A percentile compares a stretch with the other conserved stretches of the same genome.
Evolutionary conservation across 2,329 filamentous ascomycete genomes (phyloP).

Genomic region (Talaromyces marneffei): DNA sequence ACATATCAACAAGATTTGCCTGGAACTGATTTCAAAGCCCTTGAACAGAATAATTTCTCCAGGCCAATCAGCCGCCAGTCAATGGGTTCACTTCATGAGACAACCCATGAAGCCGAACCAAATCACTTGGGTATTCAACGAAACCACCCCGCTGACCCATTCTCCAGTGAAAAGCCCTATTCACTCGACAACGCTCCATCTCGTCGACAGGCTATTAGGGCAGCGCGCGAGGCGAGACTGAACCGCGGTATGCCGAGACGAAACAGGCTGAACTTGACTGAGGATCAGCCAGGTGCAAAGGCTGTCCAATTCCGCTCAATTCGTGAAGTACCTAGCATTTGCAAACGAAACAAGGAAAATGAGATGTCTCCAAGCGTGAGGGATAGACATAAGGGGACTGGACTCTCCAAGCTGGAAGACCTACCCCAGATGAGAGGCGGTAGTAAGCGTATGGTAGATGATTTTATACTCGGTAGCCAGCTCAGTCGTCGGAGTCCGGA

Average conservation of each 20-base stretch:
- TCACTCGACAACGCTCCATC: slow-evolving; percentile 27
- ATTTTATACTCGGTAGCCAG: slow-evolving; percentile 33
- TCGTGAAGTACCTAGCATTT: slow-evolving; percentile 20
- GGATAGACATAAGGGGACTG: slow-evolving; percentile 13
- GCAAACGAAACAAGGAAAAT: slow-evolving; percentile 28
- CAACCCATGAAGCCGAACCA: not conserved
- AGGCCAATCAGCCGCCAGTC: slow-evolving; percentile 33
- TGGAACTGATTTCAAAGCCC: not conserved
- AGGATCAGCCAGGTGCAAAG: slow-evolving; percentile 20
- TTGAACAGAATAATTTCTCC: slow-evolving; percentile 30
- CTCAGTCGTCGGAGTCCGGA: slow-evolving; percentile 15
- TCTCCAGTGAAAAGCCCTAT: slow-evolving; percentile 15
- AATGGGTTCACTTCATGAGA: slow-evolving; percentile 17
- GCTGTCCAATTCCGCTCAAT: slow-evolving; percentile 25
- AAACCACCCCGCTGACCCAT: slow-evolving; percentile 15
- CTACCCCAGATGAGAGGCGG: slow-evolving; percentile 26
- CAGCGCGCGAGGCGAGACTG: slow-evolving; percentile 19
- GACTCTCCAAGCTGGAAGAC: slow-evolving; percentile 20
- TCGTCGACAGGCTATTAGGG: slow-evolving; percentile 19
- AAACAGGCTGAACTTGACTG: slow-evolving; percentile 20
- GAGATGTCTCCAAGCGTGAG: slow-evolving; percentile 14
- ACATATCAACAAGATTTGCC: not conserved
- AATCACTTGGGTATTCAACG: not conserved
- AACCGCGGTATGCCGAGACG: slow-evolving; percentile 8
- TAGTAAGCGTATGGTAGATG: slow-evolving; percentile 35